Base-by-base conservation (phyloP, 768 basidiomycete species). In the Tylopilus sp. region DNA sequence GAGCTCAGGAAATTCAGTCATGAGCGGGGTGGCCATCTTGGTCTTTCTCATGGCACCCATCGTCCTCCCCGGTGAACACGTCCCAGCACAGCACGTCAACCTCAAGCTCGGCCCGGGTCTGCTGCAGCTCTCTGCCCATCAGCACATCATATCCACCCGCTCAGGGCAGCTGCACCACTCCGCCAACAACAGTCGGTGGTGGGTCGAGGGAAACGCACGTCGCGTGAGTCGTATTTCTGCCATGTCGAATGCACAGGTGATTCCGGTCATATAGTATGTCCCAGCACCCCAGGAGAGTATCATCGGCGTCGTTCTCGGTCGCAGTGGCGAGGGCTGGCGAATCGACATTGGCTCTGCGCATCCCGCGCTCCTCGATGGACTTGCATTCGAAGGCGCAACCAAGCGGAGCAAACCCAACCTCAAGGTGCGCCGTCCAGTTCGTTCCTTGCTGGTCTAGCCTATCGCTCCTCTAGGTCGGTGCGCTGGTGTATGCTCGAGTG, bases 371-470 rank as follows among this genome's bases (percentile, higher is more conserved):
- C 70, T 99, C 40, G 95, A 98, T 60, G 89, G 81, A 0, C 78
- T 98, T 26, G 94, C 97, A 2, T 99, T 99, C 65, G 95, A 98
- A 66, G 89, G 93, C 3, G 97, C 94, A 10, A 91, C 92, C 21
- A 98, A 95, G 75, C 73, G 97, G 56, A 98, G 90, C 64, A 87
- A 85, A 68, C 95, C 95, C 25, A 92, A 91, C 69, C 78, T 99
- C 51, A 98, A 95, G 75, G 95, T 90, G 53, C 20, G 63, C 50
- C 10, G 55, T 15, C 35, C 40, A 9, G 17, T 44, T 25, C 26
- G 44, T 15, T 51, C 47, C 41, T 53, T 31, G 8, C 9, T 40
- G 33, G 20, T 42, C 39, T 35, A 38, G 48, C 56, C 57, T 9
- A 51, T 51, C 52, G 21, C 40, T 20, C 42, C 21, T 50, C 12